Conservation (phyloP, 768 basidiomycete genomes). For the Vararia minispora region DNA sequence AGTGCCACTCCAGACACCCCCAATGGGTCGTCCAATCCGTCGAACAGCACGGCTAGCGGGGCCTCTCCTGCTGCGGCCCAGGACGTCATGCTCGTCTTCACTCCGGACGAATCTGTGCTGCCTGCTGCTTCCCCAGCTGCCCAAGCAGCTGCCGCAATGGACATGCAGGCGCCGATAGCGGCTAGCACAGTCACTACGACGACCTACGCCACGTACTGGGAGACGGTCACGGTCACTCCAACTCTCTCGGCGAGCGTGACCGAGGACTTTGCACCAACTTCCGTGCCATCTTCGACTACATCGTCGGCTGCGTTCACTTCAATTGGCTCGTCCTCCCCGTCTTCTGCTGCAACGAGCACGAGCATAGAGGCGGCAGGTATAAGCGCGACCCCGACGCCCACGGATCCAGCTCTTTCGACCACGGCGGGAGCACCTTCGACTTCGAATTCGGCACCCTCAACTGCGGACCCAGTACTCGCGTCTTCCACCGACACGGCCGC, state of each 20-base stretch:
- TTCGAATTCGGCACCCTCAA: too few relatives aligned
- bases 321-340: too few relatives aligned
- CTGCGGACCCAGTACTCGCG: too few relatives aligned
- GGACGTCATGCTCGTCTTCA: slow-evolving; percentile 46
- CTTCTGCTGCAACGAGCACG: too few relatives aligned
- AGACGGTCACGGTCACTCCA: slow-evolving; percentile 5
- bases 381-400: too few relatives aligned
- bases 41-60: too few relatives aligned
- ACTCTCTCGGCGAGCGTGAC: slow-evolving; percentile 2
- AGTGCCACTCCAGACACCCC: slow-evolving; percentile 4
- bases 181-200: neutral
- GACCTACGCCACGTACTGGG: too few relatives aligned
- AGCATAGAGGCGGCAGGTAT: too few relatives aligned
- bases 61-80: slow-evolving; percentile 16
- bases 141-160: neutral
- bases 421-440: too few relatives aligned
- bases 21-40: too few relatives aligned
- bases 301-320: neutral
- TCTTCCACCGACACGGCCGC: too few relatives aligned
- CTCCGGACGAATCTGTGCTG: slow-evolving; percentile 26
- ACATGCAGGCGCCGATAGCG: neutral
- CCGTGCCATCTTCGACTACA: neutral
- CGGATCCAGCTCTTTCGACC: too few relatives aligned
- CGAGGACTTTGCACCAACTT: neutral
- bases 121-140: slow-evolving; percentile 4